phyloP scores from a whole-genome alignment of 768 basidiomycete species.

The Kockovaella imperatae region DNA sequence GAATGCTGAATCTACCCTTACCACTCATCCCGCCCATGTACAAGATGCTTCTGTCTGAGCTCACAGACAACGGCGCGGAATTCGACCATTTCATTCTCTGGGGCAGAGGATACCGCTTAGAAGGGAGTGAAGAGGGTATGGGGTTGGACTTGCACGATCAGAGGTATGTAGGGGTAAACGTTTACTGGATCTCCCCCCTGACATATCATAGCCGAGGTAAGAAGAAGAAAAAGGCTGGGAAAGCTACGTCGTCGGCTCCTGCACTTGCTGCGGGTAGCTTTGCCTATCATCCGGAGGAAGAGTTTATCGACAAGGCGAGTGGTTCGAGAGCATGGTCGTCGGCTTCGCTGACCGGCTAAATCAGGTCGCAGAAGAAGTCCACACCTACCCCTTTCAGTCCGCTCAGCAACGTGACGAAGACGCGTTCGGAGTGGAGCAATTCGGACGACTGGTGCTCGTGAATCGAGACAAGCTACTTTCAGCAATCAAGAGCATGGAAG shows the following conservation, averaged over 20 bases:
- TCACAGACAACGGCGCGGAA: constrained; percentile 63
- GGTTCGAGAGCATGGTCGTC: not conserved
- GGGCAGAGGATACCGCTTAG: constrained; percentile 69
- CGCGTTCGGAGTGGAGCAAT: constrained; percentile 63
- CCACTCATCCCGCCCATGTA: constrained; percentile 90
- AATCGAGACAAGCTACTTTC: not conserved
- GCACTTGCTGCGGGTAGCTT: constrained; percentile 51
- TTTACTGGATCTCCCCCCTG: not conserved
- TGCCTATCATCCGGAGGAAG: constrained; percentile 82
- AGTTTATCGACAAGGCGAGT: constrained; percentile 59
- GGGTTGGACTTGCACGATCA: constrained; percentile 45
- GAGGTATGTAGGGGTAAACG: constrained; percentile 6
- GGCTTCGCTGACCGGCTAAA: not conserved
- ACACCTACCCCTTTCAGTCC: constrained; percentile 56
- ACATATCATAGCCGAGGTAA: not conserved
- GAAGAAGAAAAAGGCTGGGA: constrained; percentile 41
- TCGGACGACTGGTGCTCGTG: constrained; percentile 59
- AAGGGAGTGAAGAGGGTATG: constrained; percentile 61
- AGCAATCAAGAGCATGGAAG: not conserved
- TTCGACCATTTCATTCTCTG: constrained; percentile 71
- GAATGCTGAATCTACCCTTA: constrained; percentile 91
- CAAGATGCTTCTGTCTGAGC: constrained; percentile 73
- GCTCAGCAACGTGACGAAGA: constrained; percentile 56
- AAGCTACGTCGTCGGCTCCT: constrained; percentile 24
- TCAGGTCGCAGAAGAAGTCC: constrained; percentile 52